These are phyloP conservation scores for Bipolaris bicolor DNA, from an alignment of 2,329 filamentous ascomycete genomes.

Conservation along the genomic window DNA sequence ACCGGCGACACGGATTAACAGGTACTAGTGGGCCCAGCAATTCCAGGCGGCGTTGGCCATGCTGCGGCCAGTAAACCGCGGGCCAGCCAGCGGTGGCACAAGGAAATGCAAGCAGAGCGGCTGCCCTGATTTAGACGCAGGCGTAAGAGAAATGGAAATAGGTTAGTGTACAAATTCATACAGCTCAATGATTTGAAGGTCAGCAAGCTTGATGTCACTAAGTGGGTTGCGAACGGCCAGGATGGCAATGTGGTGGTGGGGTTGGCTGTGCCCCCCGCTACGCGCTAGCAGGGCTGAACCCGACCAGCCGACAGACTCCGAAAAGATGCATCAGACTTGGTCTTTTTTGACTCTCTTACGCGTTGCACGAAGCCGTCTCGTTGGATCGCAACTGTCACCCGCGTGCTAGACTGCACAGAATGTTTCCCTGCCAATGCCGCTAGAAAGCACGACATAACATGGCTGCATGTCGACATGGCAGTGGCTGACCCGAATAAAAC, in stretches of 20 bases:
- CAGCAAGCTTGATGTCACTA: constrained; percentile 19
- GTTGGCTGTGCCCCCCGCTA: constrained; percentile 18
- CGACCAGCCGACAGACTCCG: constrained; percentile 25
- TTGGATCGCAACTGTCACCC: constrained; percentile 7
- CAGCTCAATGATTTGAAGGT: background rate
- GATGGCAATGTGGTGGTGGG: constrained; percentile 3
- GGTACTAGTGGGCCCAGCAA: constrained; percentile 28
- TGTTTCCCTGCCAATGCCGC: background rate
- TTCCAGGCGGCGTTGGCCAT: constrained; percentile 10
- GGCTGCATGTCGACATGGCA: constrained; percentile 20
- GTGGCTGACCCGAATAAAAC: constrained; percentile 1
- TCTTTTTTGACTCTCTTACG: constrained; percentile 9
- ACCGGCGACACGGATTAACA: constrained; percentile 21
- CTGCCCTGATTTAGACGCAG: background rate
- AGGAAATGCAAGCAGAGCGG: constrained; percentile 2
- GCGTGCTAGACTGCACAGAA: background rate
- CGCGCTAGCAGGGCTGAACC: constrained; percentile 11
- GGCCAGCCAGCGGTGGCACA: constrained; percentile 15
- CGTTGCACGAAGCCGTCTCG: constrained; percentile 1
- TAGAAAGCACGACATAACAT: constrained; percentile 27
- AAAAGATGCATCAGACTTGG: constrained; percentile 10
- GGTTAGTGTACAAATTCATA: background rate
- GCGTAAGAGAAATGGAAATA: background rate
- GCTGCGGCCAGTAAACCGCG: constrained; percentile 14
- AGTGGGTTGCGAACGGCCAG: constrained; percentile 6